A percentile compares a stretch with the other conserved stretches of the same genome.
phyloP scores from a whole-genome alignment of 352 stramenopile genomes.

The Elongisporangium prolatum region DNA sequence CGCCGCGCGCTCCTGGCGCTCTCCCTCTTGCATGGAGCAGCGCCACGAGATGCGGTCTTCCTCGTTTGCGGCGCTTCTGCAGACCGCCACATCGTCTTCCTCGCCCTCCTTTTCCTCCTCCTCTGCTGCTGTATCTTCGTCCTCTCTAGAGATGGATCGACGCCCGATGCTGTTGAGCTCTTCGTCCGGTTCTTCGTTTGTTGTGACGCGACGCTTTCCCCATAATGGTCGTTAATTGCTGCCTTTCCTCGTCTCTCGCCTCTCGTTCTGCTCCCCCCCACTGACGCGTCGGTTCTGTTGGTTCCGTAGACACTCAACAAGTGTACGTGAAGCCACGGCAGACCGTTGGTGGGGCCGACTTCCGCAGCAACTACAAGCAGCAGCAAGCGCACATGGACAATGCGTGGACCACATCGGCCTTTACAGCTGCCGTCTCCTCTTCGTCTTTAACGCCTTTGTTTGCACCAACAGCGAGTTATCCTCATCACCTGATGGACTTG shows the following conservation, averaged over 20 bases:
- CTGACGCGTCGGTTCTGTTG: neutral
- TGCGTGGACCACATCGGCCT: neutral
- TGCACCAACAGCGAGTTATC: neutral
- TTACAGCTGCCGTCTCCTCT: neutral
- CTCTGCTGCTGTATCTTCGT: neutral
- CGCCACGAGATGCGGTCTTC: neutral
- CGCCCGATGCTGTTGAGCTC: neutral
- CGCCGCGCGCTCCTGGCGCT: neutral
- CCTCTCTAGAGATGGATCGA: neutral
- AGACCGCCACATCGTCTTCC: neutral
- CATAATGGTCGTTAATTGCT: neutral
- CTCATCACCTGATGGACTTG: neutral
- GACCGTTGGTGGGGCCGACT: neutral
- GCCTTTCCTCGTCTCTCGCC: neutral
- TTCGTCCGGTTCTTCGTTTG: neutral
- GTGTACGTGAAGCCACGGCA: neutral
- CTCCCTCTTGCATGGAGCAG: neutral
- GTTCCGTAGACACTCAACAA: neutral
- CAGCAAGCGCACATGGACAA: neutral
- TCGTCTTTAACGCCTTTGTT: neutral
- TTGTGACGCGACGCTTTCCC: neutral
- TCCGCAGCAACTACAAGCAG: neutral
- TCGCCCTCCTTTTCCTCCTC: no score
- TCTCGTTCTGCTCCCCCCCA: neutral
- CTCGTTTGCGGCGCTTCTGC: neutral